Evolutionary conservation across 2,329 filamentous ascomycete species (phyloP).

Genomic region (Sclerotinia minor): DNA sequence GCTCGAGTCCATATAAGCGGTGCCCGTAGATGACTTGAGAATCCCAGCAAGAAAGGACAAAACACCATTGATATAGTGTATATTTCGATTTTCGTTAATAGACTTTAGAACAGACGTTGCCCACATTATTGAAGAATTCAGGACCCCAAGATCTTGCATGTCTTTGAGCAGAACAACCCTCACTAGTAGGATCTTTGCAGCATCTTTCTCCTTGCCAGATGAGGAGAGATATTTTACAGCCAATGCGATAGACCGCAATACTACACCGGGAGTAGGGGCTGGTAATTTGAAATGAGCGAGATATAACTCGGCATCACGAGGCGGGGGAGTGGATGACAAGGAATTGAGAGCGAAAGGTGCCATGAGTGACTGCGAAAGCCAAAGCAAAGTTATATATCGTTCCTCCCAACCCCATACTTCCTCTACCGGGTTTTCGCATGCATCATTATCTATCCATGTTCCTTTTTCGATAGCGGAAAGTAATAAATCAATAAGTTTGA

Average conservation of each 20-base stretch:
- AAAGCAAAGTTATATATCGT: conserved; percentile 81
- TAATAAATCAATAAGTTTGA: conserved; percentile 78
- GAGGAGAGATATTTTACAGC: conserved; percentile 70
- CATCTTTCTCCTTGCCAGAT: conserved; percentile 84
- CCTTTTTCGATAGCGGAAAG: conserved; percentile 69
- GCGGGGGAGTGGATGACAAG: conserved; percentile 66
- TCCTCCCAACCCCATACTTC: conserved; percentile 75
- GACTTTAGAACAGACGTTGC: conserved; percentile 61
- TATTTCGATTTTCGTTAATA: conserved; percentile 48
- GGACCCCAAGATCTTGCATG: conserved; percentile 76
- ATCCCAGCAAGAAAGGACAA: conserved; percentile 79
- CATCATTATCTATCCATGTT: conserved; percentile 28
- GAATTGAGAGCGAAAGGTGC: conserved; percentile 89
- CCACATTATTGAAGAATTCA: conserved; percentile 70
- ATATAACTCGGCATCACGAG: conserved; percentile 45
- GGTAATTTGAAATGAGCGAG: conserved; percentile 57
- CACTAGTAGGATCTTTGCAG: conserved; percentile 80
- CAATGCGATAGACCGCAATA: conserved; percentile 68
- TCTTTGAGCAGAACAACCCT: conserved; percentile 80
- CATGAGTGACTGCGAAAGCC: conserved; percentile 79
- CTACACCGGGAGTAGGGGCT: conserved; percentile 64
- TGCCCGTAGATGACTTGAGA: conserved; percentile 66
- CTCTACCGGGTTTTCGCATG: neutral
- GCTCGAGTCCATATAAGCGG: conserved; percentile 70
- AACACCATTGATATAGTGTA: conserved; percentile 76